phyloP scores from a whole-genome alignment of 2,329 filamentous ascomycete genomes.

The Aspergillus sp. region DNA sequence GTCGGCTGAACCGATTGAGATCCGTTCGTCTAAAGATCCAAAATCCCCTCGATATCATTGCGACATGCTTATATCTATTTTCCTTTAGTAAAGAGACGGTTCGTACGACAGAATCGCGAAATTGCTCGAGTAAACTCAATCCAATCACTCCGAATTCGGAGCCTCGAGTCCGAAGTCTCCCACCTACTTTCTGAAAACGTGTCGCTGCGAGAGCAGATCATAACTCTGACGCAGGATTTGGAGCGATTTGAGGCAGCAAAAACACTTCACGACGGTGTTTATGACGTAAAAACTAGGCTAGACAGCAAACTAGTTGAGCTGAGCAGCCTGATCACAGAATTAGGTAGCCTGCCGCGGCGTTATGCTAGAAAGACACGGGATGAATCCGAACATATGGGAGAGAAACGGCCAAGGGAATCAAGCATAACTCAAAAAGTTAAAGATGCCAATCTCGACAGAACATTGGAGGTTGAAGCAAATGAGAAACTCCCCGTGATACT shows the following conservation, averaged over 20 bases:
- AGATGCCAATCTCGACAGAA: constrained; percentile 15
- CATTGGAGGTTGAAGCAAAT: constrained; percentile 25
- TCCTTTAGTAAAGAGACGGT: constrained; percentile 59
- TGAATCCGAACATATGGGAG: constrained; percentile 11
- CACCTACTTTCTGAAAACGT: constrained; percentile 62
- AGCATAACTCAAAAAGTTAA: constrained; percentile 16
- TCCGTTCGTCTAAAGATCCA: constrained; percentile 37
- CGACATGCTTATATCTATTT: background rate
- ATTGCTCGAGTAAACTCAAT: constrained; percentile 64
- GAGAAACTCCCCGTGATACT: constrained; percentile 57
- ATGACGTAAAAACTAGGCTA: constrained; percentile 54
- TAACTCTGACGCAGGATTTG: constrained; percentile 56
- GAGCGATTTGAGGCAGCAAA: constrained; percentile 48
- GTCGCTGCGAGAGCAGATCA: constrained; percentile 58
- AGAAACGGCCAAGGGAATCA: constrained; percentile 12
- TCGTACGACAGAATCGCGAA: constrained; percentile 66
- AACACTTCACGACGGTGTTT: constrained; percentile 48
- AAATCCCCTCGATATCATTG: background rate
- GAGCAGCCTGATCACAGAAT: constrained; percentile 53
- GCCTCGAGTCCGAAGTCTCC: constrained; percentile 61
- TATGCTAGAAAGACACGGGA: constrained; percentile 21
- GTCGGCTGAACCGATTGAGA: constrained; percentile 48
- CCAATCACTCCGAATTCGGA: constrained; percentile 64
- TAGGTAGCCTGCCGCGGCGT: constrained; percentile 47
- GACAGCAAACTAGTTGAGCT: constrained; percentile 59